Evolutionary conservation across 331 rosid species (phyloP).

Genomic region (Rhamnella rubrinervis): DNA sequence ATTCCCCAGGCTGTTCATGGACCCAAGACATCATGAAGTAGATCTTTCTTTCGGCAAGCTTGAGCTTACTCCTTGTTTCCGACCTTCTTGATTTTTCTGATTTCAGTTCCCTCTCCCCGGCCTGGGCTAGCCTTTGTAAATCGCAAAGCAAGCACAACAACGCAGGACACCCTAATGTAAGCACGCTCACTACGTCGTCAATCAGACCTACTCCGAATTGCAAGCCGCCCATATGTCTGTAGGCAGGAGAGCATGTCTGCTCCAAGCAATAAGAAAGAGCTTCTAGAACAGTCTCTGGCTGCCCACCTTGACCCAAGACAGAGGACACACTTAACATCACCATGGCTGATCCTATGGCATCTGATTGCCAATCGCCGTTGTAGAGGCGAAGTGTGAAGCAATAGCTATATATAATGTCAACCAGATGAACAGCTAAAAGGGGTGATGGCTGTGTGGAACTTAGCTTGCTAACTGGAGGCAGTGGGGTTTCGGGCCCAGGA

Average conservation of each 20-base stretch:
- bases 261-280: constrained; percentile 73
- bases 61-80: constrained; percentile 57
- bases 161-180: constrained; percentile 54
- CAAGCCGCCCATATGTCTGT: constrained; percentile 66
- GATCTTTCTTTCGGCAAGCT: constrained; percentile 70
- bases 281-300: constrained; percentile 66
- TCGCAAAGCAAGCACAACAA: constrained; percentile 65
- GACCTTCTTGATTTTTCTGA: constrained; percentile 32
- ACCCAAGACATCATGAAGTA: constrained; percentile 92
- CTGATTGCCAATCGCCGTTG: constrained; percentile 90
- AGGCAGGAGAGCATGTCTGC: constrained; percentile 73
- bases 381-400: constrained; percentile 84
- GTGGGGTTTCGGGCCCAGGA: constrained; percentile 60
- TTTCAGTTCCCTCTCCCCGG: constrained; percentile 58
- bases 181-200: constrained; percentile 53
- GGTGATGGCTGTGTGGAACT: constrained; percentile 80
- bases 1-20: constrained; percentile 75
- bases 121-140: constrained; percentile 57
- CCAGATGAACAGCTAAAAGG: constrained; percentile 65
- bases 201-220: constrained; percentile 62
- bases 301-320: constrained; percentile 71
- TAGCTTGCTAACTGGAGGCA: constrained; percentile 69
- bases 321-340: constrained; percentile 67
- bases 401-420: constrained; percentile 73
- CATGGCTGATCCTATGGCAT: constrained; percentile 64